Evolutionary conservation across 2,329 filamentous ascomycete species (phyloP).

Genomic region (Arachnomyces sp.): DNA sequence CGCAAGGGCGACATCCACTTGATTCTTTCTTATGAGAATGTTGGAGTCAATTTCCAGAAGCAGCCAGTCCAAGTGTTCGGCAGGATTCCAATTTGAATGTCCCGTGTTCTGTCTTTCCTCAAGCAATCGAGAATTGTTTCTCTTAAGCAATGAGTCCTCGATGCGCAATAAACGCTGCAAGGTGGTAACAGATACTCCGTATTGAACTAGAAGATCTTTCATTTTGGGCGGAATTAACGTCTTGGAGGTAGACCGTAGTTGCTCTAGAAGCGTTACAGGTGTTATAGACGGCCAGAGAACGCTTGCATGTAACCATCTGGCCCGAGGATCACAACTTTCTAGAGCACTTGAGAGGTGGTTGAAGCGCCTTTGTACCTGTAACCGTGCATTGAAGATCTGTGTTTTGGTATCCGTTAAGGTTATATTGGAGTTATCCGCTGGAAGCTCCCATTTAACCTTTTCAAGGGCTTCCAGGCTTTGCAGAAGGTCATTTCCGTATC

Average conservation of each 20-base stretch:
- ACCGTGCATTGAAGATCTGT: conserved; percentile 17
- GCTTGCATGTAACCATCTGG: conserved; percentile 33
- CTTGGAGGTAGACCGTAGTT: conserved; percentile 30
- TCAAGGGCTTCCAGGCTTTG: conserved; percentile 31
- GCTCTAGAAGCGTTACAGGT: conserved; percentile 34
- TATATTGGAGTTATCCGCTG: background rate
- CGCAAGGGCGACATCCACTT: conserved; percentile 55
- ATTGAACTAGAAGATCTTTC: conserved; percentile 31
- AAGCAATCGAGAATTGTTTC: conserved; percentile 50
- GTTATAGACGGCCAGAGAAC: conserved; percentile 38
- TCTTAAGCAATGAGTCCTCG: conserved; percentile 26
- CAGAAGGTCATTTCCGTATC: conserved; percentile 32
- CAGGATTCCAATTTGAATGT: conserved; percentile 53
- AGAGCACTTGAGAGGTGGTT: conserved; percentile 14
- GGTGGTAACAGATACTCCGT: conserved; percentile 33
- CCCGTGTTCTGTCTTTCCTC: conserved; percentile 44
- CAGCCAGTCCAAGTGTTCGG: conserved; percentile 53
- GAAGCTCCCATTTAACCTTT: conserved; percentile 2
- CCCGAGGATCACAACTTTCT: conserved; percentile 20
- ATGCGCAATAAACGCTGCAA: conserved; percentile 41
- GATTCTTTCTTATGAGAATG: conserved; percentile 54
- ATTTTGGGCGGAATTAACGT: conserved; percentile 25
- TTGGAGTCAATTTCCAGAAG: conserved; percentile 60
- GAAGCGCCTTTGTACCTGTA: conserved; percentile 10
- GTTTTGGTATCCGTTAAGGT: conserved; percentile 2